Conservation (phyloP, 129 eudicot genomes). For the Deinandra increscens region DNA sequence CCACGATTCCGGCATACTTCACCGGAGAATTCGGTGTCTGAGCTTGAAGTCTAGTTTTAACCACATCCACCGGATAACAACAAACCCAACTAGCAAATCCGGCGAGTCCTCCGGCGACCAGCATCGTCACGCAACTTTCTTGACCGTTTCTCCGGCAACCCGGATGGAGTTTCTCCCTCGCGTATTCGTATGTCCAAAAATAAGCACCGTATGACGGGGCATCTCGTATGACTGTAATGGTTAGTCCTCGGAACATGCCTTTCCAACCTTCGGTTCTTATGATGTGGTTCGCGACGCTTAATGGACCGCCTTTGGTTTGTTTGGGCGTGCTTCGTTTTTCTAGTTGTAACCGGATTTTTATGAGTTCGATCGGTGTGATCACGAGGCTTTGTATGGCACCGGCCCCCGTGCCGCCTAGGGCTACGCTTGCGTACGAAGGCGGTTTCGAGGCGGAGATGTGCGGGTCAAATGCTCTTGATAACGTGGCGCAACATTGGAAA, state of each 20-base stretch:
- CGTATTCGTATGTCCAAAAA: slow-evolving; percentile 71
- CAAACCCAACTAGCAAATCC: slow-evolving; percentile 77
- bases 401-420: slow-evolving; percentile 62
- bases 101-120: slow-evolving; percentile 72
- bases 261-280: slow-evolving; percentile 44
- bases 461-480: slow-evolving; percentile 68
- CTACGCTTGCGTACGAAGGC: slow-evolving; percentile 65
- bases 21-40: slow-evolving; percentile 33
- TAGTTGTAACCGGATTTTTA: slow-evolving; percentile 78
- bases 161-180: slow-evolving; percentile 60
- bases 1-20: slow-evolving; percentile 53
- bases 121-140: slow-evolving; percentile 61
- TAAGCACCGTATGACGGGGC: slow-evolving; percentile 70
- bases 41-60: slow-evolving; percentile 71
- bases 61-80: slow-evolving; percentile 78
- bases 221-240: slow-evolving; percentile 63
- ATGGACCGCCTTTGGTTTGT: slow-evolving; percentile 45
- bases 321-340: slow-evolving; percentile 17
- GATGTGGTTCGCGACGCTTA: slow-evolving; percentile 42
- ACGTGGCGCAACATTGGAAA: slow-evolving; percentile 68
- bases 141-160: slow-evolving; percentile 68
- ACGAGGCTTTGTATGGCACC: slow-evolving; percentile 78
- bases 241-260: slow-evolving; percentile 60
- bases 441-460: slow-evolving; percentile 42
- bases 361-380: slow-evolving; percentile 69